phyloP scores from a whole-genome alignment of 1,139 yeast species.

The Chernovozyma sophiae-reginae region DNA sequence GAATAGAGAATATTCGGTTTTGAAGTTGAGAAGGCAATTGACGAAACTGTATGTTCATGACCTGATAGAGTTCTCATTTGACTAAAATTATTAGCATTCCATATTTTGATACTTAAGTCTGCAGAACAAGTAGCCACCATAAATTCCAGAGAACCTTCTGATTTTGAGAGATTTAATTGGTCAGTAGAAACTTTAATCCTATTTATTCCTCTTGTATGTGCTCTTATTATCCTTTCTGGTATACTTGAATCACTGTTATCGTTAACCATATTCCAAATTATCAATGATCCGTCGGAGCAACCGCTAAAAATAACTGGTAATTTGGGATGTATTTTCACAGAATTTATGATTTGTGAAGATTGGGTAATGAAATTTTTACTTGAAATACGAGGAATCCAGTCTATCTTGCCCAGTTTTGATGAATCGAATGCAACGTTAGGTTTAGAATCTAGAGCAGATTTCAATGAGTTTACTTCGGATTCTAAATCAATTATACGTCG shows the following conservation, averaged over 20 bases:
- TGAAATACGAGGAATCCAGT: slow-evolving; percentile 70
- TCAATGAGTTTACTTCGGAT: slow-evolving; percentile 38
- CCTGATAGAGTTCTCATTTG: slow-evolving; percentile 70
- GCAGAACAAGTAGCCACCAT: slow-evolving; percentile 62
- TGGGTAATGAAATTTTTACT: slow-evolving; percentile 53
- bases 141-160: slow-evolving; percentile 11
- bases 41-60: slow-evolving; percentile 87
- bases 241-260: slow-evolving; percentile 49
- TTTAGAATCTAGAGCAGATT: slow-evolving; percentile 40
- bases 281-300: slow-evolving; percentile 69
- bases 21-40: slow-evolving; percentile 45
- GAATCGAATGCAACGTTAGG: background rate
- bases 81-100: slow-evolving; percentile 56
- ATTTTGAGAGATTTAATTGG: slow-evolving; percentile 36
- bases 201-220: slow-evolving; percentile 74
- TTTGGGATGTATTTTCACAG: slow-evolving; percentile 69
- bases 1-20: slow-evolving; percentile 51
- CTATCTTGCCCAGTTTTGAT: slow-evolving; percentile 31
- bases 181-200: slow-evolving; percentile 50
- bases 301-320: slow-evolving; percentile 66
- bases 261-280: slow-evolving; percentile 63
- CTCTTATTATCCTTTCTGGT: slow-evolving; percentile 65
- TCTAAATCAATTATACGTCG: slow-evolving; percentile 62
- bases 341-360: slow-evolving; percentile 50
- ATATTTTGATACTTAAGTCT: slow-evolving; percentile 68